These are phyloP conservation scores for Chlorella sorokiniana DNA, from an alignment of 139 green algal species.

Conservation along the genomic window DNA sequence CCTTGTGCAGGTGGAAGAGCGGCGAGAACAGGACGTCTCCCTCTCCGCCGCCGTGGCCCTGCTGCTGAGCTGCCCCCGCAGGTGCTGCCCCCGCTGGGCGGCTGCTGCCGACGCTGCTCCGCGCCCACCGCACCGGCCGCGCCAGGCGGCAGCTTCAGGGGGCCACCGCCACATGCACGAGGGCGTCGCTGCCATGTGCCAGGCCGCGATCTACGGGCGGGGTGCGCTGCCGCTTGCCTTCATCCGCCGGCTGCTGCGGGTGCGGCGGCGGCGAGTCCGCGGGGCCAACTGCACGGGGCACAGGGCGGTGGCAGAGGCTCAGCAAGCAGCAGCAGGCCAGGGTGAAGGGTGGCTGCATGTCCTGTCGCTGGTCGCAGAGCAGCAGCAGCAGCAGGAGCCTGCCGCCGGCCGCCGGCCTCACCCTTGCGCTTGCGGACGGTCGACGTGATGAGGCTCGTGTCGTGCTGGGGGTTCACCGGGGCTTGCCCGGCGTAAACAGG, in stretches of 20 bases:
- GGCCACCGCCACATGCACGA: neutral
- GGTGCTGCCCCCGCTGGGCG: conserved; percentile 3
- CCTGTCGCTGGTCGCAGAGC: no score
- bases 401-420: neutral
- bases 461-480: neutral
- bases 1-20: conserved; percentile 27
- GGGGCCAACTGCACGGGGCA: neutral
- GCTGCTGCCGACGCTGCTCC: neutral
- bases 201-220: neutral
- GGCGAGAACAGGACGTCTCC: no score
- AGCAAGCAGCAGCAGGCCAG: neutral
- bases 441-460: conserved; percentile 42
- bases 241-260: neutral
- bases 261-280: neutral
- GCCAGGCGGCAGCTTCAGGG: neutral
- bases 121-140: no score
- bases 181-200: neutral
- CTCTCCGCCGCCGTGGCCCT: neutral
- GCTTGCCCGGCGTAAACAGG: conserved; percentile 15
- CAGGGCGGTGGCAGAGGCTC: neutral
- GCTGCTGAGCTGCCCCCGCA: neutral
- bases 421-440: conserved; percentile 39
- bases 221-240: conserved; percentile 19
- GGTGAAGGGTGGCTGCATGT: no score
- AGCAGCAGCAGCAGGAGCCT: neutral